Percentiles rank a stretch among this genome's conserved stretches.
phyloP scores from a whole-genome alignment of 2,329 filamentous ascomycete species.

The Taxawa tesnikishii region DNA sequence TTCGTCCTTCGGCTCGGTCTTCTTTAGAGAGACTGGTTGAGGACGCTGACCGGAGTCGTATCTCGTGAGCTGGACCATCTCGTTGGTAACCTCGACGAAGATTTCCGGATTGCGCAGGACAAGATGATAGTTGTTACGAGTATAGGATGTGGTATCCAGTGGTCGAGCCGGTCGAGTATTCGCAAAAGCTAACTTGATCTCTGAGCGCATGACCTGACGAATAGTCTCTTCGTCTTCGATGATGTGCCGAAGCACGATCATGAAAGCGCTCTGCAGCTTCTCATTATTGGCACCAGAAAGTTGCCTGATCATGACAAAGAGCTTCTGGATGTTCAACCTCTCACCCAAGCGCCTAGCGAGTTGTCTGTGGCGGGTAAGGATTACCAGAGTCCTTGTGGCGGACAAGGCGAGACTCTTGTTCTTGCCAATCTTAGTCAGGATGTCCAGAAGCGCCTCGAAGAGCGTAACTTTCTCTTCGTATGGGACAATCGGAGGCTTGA shows the following conservation, averaged over 20 bases:
- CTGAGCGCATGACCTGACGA: constrained; percentile 80
- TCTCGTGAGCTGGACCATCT: constrained; percentile 62
- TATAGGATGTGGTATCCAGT: constrained; percentile 58
- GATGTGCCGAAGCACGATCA: constrained; percentile 82
- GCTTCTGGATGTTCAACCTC: constrained; percentile 74
- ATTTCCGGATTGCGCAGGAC: constrained; percentile 71
- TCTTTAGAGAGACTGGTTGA: constrained; percentile 42
- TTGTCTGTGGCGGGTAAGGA: constrained; percentile 67
- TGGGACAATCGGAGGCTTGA: constrained; percentile 51
- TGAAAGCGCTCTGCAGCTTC: constrained; percentile 61
- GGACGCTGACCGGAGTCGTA: constrained; percentile 43
- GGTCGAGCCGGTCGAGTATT: constrained; percentile 29
- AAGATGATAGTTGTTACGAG: constrained; percentile 65
- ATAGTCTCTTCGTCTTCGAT: constrained; percentile 88
- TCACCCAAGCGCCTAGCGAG: constrained; percentile 69
- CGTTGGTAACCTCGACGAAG: constrained; percentile 79
- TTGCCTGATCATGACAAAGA: constrained; percentile 95
- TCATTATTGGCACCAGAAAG: constrained; percentile 67
- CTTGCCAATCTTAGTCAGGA: constrained; percentile 78
- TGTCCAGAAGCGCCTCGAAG: constrained; percentile 65
- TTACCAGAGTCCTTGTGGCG: constrained; percentile 70
- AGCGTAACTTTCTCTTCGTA: constrained; percentile 56
- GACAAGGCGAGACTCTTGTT: constrained; percentile 76
- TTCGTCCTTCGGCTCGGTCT: constrained; percentile 21
- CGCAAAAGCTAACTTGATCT: constrained; percentile 71